Base-by-base conservation (phyloP, 106 monocot genomes). In the Phalaenopsis aphrodite region DNA sequence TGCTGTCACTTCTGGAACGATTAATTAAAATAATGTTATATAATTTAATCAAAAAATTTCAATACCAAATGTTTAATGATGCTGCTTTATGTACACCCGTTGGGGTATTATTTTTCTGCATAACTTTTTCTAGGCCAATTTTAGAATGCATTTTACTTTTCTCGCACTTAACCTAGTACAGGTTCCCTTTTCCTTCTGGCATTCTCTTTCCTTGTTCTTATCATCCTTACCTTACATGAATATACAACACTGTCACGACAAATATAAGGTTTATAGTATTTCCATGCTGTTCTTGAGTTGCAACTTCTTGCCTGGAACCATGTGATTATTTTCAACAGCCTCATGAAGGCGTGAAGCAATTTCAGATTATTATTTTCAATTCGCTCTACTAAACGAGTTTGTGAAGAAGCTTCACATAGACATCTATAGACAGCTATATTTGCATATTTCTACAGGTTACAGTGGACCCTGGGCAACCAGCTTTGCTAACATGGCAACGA, bases 401-500 rank as follows among this genome's bases (percentile, higher is more conserved):
- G 64, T 65, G 64, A 5, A 65, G 8, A 65, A 65, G 64, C n/a
- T 61, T 61, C 18, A 61, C 12, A 14, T 71, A 30, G 71, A 9
- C 16, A 30, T 23, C 23, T 30, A 71, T 71, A 9, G 71, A 9
- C 16, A 30, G 41, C 23, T 15, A 11, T 17, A 2, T 4, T 71
- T 39, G 2, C 71, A 71, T 71, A 15, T 71, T 38, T 1, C 41
- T 71, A 14, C 52, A 88, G 86, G 82, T 69, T 58, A 77, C 79
- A 41, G 67, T 78, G 15, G 83, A 90, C 81, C 81, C 81, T 84
- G 77, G 77, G 30, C 48, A 79, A 77, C 84, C 84, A 4, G 77
- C 88, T 52, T 56, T 19, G 17, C 83, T 91, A 39, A 85, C 91
- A 43, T 91, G 91, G 91, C 41, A 85, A 42, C 77, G 86, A 6